These are phyloP conservation scores for Volvariella volvacea DNA, from an alignment of 1,284 basidiomycete species.

Conservation along the genomic window DNA sequence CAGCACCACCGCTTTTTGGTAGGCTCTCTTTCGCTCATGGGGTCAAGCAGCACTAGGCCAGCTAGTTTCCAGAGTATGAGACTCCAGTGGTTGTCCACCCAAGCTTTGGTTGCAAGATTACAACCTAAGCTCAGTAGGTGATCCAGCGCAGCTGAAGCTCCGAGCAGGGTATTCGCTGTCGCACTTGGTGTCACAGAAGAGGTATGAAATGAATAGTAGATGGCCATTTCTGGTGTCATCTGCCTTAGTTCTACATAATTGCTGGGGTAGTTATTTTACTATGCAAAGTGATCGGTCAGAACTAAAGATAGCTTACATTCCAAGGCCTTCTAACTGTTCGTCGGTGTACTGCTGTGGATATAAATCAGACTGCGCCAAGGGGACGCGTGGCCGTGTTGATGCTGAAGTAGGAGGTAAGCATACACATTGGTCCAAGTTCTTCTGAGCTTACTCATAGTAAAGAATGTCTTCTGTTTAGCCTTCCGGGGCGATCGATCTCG, in stretches of 20 bases:
- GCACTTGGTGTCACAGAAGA: slow-evolving; percentile 14
- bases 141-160: slow-evolving; percentile 45
- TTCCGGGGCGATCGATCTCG: no score
- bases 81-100: slow-evolving; percentile 91
- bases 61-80: slow-evolving; percentile 94
- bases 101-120: slow-evolving; percentile 57
- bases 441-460: no score
- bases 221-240: slow-evolving; percentile 52
- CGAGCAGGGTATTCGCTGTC: slow-evolving; percentile 26
- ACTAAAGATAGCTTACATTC: slow-evolving; percentile 39
- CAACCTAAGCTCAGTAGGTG: slow-evolving; percentile 50
- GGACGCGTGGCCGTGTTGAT: neutral
- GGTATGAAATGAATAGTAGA: slow-evolving; percentile 60
- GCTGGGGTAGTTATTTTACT: slow-evolving; percentile 31
- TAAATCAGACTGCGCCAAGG: slow-evolving; percentile 33
- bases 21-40: slow-evolving; percentile 45
- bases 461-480: no score
- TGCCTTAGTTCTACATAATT: slow-evolving; percentile 47
- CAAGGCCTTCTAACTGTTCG: slow-evolving; percentile 47
- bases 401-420: neutral
- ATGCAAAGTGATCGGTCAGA: no score
- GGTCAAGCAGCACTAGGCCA: slow-evolving; percentile 71
- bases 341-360: slow-evolving; percentile 48
- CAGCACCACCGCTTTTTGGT: slow-evolving; percentile 67
- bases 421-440: no score